Evolutionary conservation across 192 early-diverging fungal genomes (phyloP), one percentile per base, ranked within the genome.

Genomic region (Haplosporangium gracile): DNA sequence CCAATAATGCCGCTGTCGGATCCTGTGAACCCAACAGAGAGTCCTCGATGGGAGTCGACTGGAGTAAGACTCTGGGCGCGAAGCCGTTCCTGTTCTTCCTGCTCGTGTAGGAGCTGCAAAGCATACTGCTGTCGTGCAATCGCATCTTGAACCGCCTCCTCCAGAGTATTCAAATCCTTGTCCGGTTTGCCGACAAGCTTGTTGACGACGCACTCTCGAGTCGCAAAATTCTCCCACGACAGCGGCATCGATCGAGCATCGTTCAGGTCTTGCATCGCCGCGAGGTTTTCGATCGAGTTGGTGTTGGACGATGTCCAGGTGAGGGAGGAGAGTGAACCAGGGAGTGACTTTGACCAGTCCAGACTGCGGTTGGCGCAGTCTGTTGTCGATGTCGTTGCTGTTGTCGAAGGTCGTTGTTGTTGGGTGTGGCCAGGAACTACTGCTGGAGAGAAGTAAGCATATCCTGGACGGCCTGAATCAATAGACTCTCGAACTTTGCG

Each of bases 181-280:
- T 86, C 79, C 32, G 81, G 84, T 18, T 86, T 86, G 5, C 84
- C 84, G 36, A 78, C 39, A 34, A 86, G 65, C 60, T 78, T 86
- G 72, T 86, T 86, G n/a, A 86, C 72, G 4, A 77, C 78, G 39
- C 84, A 86, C 74, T 86, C 84, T 15, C 84, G 69, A 20, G 84
- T 86, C 6, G 84, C 72, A 53, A 86, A 86, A 34, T 76, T 86
- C 26, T 86, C 84, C 84, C 84, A 86, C 0, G 79, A 77, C 0
- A 86, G 39, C 5, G 84, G 84, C 47, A 76, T 38, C 2, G 79
- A 76, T 32, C 84, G 70, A n/a, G 49, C 80, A 40, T 81, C 73
- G 65, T 72, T 60, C 22, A 49, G 24, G 42, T 81, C 84, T n/a
- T 47, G 49, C 60, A 76, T 68, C 40, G 51, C 11, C n/a, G 40